phyloP scores from a whole-genome alignment of 1,284 basidiomycete species.

The Pseudozyma sp. region DNA sequence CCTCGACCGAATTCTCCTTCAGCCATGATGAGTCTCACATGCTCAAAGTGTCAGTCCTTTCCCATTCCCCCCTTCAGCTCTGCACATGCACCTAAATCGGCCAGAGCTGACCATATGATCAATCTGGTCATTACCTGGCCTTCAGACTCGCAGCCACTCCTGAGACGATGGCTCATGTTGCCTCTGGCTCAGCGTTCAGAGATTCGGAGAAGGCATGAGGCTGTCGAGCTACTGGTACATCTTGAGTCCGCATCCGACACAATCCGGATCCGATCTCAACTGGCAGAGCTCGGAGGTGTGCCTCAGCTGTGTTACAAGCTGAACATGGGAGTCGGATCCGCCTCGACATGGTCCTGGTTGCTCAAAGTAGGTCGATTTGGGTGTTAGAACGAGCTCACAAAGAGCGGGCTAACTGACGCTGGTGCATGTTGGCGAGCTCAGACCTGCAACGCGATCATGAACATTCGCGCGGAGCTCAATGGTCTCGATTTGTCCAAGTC shows the following conservation, averaged over 20 bases:
- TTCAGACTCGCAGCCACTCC: constrained; percentile 27
- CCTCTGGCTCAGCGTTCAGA: constrained; percentile 21
- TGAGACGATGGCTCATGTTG: constrained; percentile 44
- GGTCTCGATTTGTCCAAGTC: constrained; percentile 17
- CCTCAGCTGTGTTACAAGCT: constrained; percentile 29
- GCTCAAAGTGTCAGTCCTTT: constrained; percentile 27
- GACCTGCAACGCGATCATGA: constrained; percentile 42
- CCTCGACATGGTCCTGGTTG: constrained; percentile 24
- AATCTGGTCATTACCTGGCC: not conserved
- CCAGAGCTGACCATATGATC: too few relatives aligned
- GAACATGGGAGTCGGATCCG: constrained; percentile 31
- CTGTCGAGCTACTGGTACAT: constrained; percentile 33
- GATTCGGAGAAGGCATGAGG: constrained; percentile 37
- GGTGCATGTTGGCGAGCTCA: not conserved
- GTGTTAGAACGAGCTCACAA: too few relatives aligned
- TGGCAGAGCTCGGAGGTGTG: constrained; percentile 25
- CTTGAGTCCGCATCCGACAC: constrained; percentile 27
- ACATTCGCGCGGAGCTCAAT: constrained; percentile 23
- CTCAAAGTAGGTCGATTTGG: constrained; percentile 17
- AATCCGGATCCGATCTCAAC: constrained; percentile 14
- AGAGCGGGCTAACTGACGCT: too few relatives aligned
- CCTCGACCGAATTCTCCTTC: not conserved
- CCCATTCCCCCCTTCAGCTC: not conserved
- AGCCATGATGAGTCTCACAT: constrained; percentile 37
- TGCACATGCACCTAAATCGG: too few relatives aligned